Percentiles rank a stretch among this genome's conserved stretches.
Evolutionary conservation across 129 eudicot species (phyloP).

Genomic region (Lactuca saligna): DNA sequence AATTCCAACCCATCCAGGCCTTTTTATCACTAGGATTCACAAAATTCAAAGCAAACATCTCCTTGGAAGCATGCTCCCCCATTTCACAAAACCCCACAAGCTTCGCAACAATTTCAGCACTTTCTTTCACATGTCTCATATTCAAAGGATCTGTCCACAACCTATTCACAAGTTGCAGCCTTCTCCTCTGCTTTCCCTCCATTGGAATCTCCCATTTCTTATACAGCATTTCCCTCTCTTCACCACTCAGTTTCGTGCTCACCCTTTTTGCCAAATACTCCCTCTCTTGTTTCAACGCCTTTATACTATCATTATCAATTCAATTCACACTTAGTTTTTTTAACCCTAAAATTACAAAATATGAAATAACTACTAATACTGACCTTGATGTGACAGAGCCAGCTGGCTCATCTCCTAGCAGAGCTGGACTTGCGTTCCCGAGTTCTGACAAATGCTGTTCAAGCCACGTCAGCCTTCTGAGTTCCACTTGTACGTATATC

Average conservation of each 20-base stretch:
- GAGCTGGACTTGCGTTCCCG: conserved; percentile 98
- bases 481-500: conserved; percentile 89
- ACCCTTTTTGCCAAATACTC: conserved; percentile 94
- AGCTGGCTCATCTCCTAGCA: conserved; percentile 88
- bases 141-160: conserved; percentile 91
- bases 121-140: conserved; percentile 74
- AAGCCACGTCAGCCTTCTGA: conserved; percentile 85
- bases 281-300: conserved; percentile 93
- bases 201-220: conserved; percentile 81
- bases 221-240: conserved; percentile 81
- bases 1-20: conserved; percentile 94
- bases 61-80: conserved; percentile 74
- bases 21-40: conserved; percentile 72
- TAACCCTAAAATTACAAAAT: too few species aligned
- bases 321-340: neutral
- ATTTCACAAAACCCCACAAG: conserved; percentile 89
- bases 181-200: conserved; percentile 73
- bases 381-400: conserved; percentile 81
- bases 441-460: conserved; percentile 87
- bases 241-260: conserved; percentile 62
- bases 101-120: conserved; percentile 94
- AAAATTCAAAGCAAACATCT: conserved; percentile 94
- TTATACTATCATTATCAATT: conserved; percentile 44
- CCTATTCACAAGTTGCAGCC: conserved; percentile 79
- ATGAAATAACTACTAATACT: too few species aligned